Evolutionary conservation across 768 basidiomycete genomes (phyloP).

Genomic region (Coprinellus aureogranulatus): DNA sequence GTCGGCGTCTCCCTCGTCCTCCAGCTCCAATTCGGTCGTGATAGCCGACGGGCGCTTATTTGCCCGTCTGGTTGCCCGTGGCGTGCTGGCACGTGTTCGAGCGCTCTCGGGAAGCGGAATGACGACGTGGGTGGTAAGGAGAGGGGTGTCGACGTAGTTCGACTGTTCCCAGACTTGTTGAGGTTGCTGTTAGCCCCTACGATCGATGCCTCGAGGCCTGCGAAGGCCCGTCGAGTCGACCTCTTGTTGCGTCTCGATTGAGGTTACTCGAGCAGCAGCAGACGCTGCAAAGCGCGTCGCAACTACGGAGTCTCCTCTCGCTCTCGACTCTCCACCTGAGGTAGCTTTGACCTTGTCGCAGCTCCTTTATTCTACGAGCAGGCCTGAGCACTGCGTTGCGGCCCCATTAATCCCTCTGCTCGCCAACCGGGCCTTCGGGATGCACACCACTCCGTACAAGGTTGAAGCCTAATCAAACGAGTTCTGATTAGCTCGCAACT

Average conservation of each 20-base stretch:
- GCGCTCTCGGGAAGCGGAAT: constrained; percentile 61
- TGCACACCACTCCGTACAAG: constrained; percentile 88
- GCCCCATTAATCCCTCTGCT: constrained; percentile 82
- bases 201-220: constrained; percentile 14
- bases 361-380: constrained; percentile 75
- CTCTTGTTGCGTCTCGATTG: constrained; percentile 11
- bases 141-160: constrained; percentile 56
- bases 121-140: constrained; percentile 61
- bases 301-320: constrained; percentile 60
- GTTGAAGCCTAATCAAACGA: constrained; percentile 91
- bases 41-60: too few species aligned
- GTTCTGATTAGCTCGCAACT: constrained; percentile 91
- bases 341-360: constrained; percentile 62
- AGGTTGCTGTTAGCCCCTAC: constrained; percentile 50
- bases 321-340: constrained; percentile 53
- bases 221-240: constrained; percentile 16
- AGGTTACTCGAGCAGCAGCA: constrained; percentile 33
- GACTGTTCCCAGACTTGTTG: constrained; percentile 63
- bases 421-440: constrained; percentile 90
- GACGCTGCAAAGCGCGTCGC: constrained; percentile 53
- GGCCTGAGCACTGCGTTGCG: constrained; percentile 71
- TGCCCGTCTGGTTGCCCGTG: too few species aligned
- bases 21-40: too few species aligned
- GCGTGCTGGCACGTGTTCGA: constrained; percentile 78
- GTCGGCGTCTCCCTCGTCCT: constrained; percentile 68